Base-by-base conservation (phyloP, 305 asterid genomes). In the Salvia sclarea region DNA sequence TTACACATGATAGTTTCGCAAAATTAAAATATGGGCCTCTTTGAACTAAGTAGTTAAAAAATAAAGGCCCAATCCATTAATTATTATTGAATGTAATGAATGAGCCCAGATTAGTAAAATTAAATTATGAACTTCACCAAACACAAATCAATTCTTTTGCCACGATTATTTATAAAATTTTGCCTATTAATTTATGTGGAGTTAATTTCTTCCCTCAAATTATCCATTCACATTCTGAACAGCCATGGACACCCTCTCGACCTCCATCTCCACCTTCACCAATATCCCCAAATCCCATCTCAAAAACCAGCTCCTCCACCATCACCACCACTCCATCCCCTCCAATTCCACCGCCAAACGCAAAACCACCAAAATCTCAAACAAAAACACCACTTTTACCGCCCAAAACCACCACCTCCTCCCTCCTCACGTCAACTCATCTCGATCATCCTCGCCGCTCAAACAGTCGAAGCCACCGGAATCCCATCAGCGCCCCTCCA, bases 171-270 rank as follows among this genome's bases (percentile, higher is more conserved):
- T 45, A 45, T 41, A 45, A 16, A 45, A 16, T 6, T 5, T 45
- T 45, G 18, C 21, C 11, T 6, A 6, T 5, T 16, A 11, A 7
- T 8, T 33, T 37, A 1, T 37, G 43, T 37, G 43, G 43, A 37
- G 43, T 37, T 2, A 8, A 37, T 37, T 37, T 37, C 0, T 37
- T 37, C n/a, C n/a, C n/a, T n/a, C n/a, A n/a, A n/a, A n/a, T n/a
- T n/a, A n/a, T n/a, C 33, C 28, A 20, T 12, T 33, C 16, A 50
- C 21, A 14, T 21, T 4, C 18, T 3, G 5, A 6, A 12, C 16
- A 31, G 16, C 61, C 61, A 76, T 76, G 80, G 80, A 71, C 48
- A 76, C 74, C 61, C 66, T 70, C 2, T 49, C 69, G n/a, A 28
- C 28, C 76, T 57, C 76, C 64, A 37, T 69, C 31, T 49, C 72